phyloP scores from a whole-genome alignment of 768 basidiomycete species.

The Suillus sp. region DNA sequence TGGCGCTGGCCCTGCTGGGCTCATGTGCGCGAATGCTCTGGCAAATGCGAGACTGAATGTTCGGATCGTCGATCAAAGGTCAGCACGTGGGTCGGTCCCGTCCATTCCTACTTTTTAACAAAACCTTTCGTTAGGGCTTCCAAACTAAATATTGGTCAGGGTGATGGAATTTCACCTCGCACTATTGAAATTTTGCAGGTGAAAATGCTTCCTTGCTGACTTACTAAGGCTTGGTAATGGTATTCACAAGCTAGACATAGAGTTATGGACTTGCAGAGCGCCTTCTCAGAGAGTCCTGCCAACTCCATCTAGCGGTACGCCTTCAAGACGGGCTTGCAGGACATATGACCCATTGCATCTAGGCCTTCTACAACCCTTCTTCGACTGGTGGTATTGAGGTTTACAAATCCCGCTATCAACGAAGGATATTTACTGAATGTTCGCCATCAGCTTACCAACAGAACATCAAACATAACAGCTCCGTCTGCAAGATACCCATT shows the following conservation, averaged over 20 bases:
- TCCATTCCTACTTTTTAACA: neutral
- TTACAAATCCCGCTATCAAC: conserved; percentile 5
- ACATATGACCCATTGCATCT: neutral
- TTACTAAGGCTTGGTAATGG: neutral
- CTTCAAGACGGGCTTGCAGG: neutral
- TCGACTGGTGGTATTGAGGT: conserved; percentile 64
- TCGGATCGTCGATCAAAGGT: conserved; percentile 44
- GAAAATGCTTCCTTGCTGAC: neutral
- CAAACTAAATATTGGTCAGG: conserved; percentile 25
- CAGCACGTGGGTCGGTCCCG: neutral
- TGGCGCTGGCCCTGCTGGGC: conserved; percentile 46
- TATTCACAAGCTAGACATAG: conserved; percentile 35
- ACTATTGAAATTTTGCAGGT: conserved; percentile 49
- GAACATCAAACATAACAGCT: conserved; percentile 60
- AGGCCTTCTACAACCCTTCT: conserved; percentile 79
- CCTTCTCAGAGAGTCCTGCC: conserved; percentile 59
- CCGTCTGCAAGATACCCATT: conserved; percentile 69
- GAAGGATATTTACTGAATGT: conserved; percentile 2
- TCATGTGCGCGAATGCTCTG: conserved; percentile 46
- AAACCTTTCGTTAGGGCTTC: conserved; percentile 17
- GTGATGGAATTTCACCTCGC: conserved; percentile 30
- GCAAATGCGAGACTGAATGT: conserved; percentile 40
- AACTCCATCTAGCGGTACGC: conserved; percentile 67
- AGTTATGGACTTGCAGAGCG: conserved; percentile 75
- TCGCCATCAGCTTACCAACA: conserved; percentile 55